phyloP scores from a whole-genome alignment of 768 basidiomycete species.

The Lactarius tabidus region DNA sequence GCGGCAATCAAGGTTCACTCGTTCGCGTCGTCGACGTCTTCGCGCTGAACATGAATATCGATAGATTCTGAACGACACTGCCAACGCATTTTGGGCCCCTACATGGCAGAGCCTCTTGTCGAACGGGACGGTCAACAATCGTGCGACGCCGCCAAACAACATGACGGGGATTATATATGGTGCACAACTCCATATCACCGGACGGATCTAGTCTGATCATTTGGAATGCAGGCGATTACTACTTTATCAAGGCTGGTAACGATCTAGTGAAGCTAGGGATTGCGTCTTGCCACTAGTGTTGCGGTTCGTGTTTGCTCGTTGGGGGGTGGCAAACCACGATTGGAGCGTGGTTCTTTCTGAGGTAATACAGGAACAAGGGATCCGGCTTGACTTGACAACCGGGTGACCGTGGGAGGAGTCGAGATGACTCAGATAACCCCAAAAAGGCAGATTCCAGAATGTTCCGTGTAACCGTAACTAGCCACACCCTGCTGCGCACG shows the following conservation, averaged over 20 bases:
- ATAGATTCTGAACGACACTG: slow-evolving; percentile 17
- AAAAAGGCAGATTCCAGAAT: slow-evolving; percentile 14
- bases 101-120: slow-evolving; percentile 61
- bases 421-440: background rate
- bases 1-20: slow-evolving; percentile 46
- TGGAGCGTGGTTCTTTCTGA: background rate
- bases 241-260: slow-evolving; percentile 54
- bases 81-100: slow-evolving; percentile 42
- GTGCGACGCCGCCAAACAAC: slow-evolving; percentile 43
- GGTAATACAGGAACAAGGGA: too few species aligned
- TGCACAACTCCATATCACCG: slow-evolving; percentile 25
- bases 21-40: background rate
- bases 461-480: slow-evolving; percentile 1
- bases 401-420: background rate
- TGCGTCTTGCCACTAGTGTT: slow-evolving; percentile 33
- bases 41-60: background rate
- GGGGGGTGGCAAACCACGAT: background rate
- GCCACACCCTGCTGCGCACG: background rate
- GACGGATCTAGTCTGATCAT: background rate
- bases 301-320: background rate
- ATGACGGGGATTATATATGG: slow-evolving; percentile 60
- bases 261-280: slow-evolving; percentile 46
- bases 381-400: too few species aligned
- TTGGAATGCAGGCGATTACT: slow-evolving; percentile 51
- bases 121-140: slow-evolving; percentile 62